phyloP scores from a whole-genome alignment of 2,329 filamentous ascomycete species.

The Ascosphaera aggregata region DNA sequence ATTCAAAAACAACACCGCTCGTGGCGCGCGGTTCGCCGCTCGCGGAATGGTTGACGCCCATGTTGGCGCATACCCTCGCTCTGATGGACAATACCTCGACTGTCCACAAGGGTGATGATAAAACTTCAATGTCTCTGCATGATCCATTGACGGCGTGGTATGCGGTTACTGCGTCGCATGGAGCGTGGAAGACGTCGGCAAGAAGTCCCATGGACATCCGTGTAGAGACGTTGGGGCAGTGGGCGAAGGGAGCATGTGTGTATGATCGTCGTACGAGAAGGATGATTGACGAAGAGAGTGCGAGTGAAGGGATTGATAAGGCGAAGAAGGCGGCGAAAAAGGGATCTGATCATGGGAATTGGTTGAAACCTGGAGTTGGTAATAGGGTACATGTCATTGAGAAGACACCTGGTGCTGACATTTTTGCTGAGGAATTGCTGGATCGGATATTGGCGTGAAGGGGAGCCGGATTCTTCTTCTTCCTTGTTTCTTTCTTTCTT shows the following conservation, averaged over 20 bases:
- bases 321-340: not conserved
- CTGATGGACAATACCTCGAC: constrained; percentile 42
- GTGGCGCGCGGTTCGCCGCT: constrained; percentile 44
- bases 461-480: not conserved
- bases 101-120: constrained; percentile 23
- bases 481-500: not conserved
- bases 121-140: constrained; percentile 41
- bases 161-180: constrained; percentile 29
- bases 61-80: constrained; percentile 45
- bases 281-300: constrained; percentile 29
- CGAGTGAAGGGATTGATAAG: constrained; percentile 19
- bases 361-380: constrained; percentile 50
- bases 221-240: constrained; percentile 76
- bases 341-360: constrained; percentile 39
- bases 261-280: constrained; percentile 42
- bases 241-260: constrained; percentile 82
- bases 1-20: constrained; percentile 29
- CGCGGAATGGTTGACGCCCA: constrained; percentile 47
- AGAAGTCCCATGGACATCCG: constrained; percentile 54
- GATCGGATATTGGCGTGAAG: constrained; percentile 36
- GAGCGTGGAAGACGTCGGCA: constrained; percentile 20
- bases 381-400: constrained; percentile 63
- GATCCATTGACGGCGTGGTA: constrained; percentile 67
- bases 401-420: constrained; percentile 39
- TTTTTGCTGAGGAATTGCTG: constrained; percentile 43